Base-by-base conservation (phyloP, 192 early-diverging fungal genomes). In the Kickxella alabastrina region DNA sequence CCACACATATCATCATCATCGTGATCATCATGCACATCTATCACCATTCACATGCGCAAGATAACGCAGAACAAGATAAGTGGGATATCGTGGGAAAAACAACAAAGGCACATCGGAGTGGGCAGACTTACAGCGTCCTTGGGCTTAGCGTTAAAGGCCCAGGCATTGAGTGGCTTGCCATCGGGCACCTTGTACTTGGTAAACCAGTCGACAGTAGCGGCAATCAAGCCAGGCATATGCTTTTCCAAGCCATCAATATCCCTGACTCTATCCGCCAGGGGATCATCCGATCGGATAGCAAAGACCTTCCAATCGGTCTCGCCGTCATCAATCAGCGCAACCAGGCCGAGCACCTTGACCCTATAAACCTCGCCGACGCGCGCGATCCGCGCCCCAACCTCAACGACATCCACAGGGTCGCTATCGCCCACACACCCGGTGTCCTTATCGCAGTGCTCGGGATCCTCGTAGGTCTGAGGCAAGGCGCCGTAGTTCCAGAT, bases 401-500 rank as follows among this genome's bases (percentile, higher is more conserved):
- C 96, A 78, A 87, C 86, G 34, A 97, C 94, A 72, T 99, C 96
- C 43, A 99, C 61, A 4, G 96, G 96, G 72, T 99, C 96, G 66
- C 94, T 93, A 76, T 99, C 96, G 59, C 96, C 96, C 44, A 81
- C 83, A 54, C 88, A 90, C 82, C 92, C 91, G 63, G 96, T 99
- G 73, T 99, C 94, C 51, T 86, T 74, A 76, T 95, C 86, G 45
- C 73, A 68, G 60, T 83, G 80, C 61, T 76, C 86, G 27, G 96
- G 96, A 68, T 99, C 97, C 81, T 99, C 97, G 92, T 93, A 99
- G 39, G 97, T 99, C 83, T 95, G 93, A 21, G 96, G 96, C 64
- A 99, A 83, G 57, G 94, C 94, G 70, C 96, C 96, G 66, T 99
- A 97, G 93, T 99, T 99, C 96, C 96, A 99, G 78, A 99, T 97